These are phyloP conservation scores for Misopates orontium DNA, from an alignment of 257 asterid genomes.

Conservation along the genomic window DNA sequence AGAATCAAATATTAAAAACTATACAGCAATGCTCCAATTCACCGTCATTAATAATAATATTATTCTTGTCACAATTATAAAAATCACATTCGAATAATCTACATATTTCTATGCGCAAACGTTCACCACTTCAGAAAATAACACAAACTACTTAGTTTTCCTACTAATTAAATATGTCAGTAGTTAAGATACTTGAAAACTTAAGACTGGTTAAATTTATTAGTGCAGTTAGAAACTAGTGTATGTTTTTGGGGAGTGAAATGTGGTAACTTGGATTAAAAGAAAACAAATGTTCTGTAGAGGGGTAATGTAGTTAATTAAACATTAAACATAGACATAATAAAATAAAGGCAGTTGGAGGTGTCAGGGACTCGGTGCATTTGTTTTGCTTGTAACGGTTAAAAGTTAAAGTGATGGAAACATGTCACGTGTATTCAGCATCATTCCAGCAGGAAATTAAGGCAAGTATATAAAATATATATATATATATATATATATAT, in stretches of 20 bases:
- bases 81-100: too few species aligned
- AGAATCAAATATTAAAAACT: background rate
- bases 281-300: conserved; percentile 16
- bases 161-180: background rate
- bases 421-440: conserved; percentile 35
- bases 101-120: too few species aligned
- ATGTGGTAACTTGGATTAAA: background rate
- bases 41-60: too few species aligned
- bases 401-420: background rate
- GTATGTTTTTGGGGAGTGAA: background rate
- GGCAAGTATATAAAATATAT: background rate
- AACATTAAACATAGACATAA: background rate
- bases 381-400: background rate
- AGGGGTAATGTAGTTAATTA: background rate
- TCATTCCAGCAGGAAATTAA: conserved; percentile 19
- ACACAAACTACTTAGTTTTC: background rate
- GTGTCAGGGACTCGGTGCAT: background rate
- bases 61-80: too few species aligned
- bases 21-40: background rate
- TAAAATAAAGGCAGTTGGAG: background rate
- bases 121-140: too few species aligned
- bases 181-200: background rate
- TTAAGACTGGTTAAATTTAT: background rate
- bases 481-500: too few species aligned
- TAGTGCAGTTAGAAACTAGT: background rate